Conservation (phyloP, 164 flowering plant genomes). For the Nelumbo lutea region DNA sequence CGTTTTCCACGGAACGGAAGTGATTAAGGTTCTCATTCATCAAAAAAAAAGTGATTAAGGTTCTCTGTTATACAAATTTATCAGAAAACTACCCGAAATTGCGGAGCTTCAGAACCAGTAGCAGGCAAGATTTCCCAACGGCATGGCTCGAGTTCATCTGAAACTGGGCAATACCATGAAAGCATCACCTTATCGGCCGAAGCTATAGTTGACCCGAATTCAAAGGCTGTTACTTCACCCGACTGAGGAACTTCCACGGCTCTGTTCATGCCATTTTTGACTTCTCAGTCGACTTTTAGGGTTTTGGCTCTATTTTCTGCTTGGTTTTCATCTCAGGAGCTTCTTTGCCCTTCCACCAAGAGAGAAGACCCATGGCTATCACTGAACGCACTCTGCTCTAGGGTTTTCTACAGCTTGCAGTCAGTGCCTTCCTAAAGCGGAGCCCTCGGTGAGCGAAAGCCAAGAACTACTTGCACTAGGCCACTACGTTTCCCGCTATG, state of each 20-base stretch:
- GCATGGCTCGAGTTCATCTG: conserved; percentile 96
- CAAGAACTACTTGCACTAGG: too few species aligned
- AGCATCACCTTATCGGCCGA: conserved; percentile 78
- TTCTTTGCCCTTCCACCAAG: conserved; percentile 48
- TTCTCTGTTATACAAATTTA: conserved; percentile 2
- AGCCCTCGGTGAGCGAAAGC: too few species aligned
- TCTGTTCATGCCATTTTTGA: conserved; percentile 66
- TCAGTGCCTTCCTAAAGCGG: too few species aligned
- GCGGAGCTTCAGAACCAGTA: conserved; percentile 58
- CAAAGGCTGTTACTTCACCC: conserved; percentile 62
- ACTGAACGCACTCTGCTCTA: not conserved
- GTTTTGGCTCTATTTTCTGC: conserved; percentile 17
- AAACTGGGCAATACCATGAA: conserved; percentile 92
- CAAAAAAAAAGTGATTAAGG: not conserved
- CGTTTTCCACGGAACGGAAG: not conserved
- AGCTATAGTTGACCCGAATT: conserved; percentile 75
- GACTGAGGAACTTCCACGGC: conserved; percentile 65
- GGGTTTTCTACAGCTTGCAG: conserved; percentile 9
- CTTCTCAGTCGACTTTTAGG: conserved; percentile 8
- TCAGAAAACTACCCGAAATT: conserved; percentile 86
- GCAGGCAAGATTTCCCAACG: conserved; percentile 85
- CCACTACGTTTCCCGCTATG: too few species aligned
- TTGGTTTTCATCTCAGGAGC: conserved; percentile 15
- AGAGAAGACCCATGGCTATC: conserved; percentile 57
- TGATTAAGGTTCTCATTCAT: too few species aligned